A percentile compares a stretch with the other conserved stretches of the same genome.
These are phyloP conservation scores for Kregervanrija pseudodelftensis DNA, from an alignment of 805 yeast genomes.

Conservation along the genomic window DNA sequence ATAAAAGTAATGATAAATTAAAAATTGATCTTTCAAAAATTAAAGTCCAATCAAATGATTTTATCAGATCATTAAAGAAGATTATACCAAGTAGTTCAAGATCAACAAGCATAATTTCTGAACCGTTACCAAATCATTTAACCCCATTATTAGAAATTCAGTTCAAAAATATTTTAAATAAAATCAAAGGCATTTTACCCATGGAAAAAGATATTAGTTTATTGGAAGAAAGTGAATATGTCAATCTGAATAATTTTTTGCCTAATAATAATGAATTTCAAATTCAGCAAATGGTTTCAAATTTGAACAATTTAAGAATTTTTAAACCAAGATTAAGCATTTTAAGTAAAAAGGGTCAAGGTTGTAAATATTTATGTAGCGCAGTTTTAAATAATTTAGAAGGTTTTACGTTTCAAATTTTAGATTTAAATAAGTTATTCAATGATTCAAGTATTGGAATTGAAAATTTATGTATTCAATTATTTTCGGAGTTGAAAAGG, in stretches of 20 bases:
- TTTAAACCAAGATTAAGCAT: conserved; percentile 78
- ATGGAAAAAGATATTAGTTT: conserved; percentile 43
- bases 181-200: conserved; percentile 58
- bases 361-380: conserved; percentile 77
- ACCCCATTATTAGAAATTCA: conserved; percentile 54
- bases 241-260: conserved; percentile 40
- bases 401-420: conserved; percentile 80
- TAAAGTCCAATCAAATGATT: conserved; percentile 72
- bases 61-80: conserved; percentile 76
- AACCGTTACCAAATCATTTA: conserved; percentile 72
- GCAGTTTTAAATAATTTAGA: conserved; percentile 80
- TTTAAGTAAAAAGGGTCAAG: conserved; percentile 70
- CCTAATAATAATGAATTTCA: conserved; percentile 55
- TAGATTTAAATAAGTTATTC: conserved; percentile 72
- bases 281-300: conserved; percentile 52
- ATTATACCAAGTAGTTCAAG: conserved; percentile 91
- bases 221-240: conserved; percentile 63
- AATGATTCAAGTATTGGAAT: conserved; percentile 76
- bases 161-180: conserved; percentile 37
- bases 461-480: conserved; percentile 77
- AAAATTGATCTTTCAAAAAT: conserved; percentile 65
- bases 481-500: conserved; percentile 79
- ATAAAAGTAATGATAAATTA: conserved; percentile 65
- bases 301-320: conserved; percentile 41
- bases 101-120: conserved; percentile 58